Evolutionary conservation across 2,329 filamentous ascomycete genomes (phyloP), one percentile per base, ranked within the genome.

Genomic region (Claviceps maximensis): DNA sequence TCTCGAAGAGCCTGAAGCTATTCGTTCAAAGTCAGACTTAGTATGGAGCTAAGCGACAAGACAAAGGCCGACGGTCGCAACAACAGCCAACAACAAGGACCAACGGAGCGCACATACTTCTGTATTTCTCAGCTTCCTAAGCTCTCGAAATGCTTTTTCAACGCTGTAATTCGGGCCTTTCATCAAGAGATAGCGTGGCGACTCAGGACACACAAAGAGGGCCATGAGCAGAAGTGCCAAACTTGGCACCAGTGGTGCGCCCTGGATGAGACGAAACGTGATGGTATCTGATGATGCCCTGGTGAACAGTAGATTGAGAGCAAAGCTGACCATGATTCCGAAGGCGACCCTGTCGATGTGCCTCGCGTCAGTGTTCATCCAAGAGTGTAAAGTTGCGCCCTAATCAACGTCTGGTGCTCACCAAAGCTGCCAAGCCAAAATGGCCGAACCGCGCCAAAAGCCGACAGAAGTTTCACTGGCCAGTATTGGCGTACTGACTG

Each of bases 361-460:
- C 10, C 27, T 3, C 9, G 17, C 13, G 47, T 42, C 23, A 49
- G 31, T 31, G 19, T 25, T 41, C n/a, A 29, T 21, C 21, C n/a
- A n/a, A 23, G 3, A 7, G 27, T 19, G 7, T n/a, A 19, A 48
- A 29, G 9, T 29, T 31, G 45, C 27, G n/a, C 15, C 17, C 15
- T 31, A 2, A 12, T 27, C 4, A 31, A 47, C 45, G 27, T n/a
- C n/a, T n/a, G n/a, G n/a, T n/a, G 45, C 45, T 2, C 54, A 63
- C 69, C 70, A 73, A 2, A 75, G 60, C 42, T 75, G 73, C 72
- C 73, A 75, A 4, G 70, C 71, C 0, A 75, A 63, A 17, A 74
- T 71, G 1, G 70, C 70, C 13, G 71, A 72, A 1, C 73, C 73
- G 59, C 73, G 65, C 73, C 73, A 75, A 55, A 70, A 74, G 0